phyloP scores from a whole-genome alignment of 768 basidiomycete species.

The Neoboletus magnificus region DNA sequence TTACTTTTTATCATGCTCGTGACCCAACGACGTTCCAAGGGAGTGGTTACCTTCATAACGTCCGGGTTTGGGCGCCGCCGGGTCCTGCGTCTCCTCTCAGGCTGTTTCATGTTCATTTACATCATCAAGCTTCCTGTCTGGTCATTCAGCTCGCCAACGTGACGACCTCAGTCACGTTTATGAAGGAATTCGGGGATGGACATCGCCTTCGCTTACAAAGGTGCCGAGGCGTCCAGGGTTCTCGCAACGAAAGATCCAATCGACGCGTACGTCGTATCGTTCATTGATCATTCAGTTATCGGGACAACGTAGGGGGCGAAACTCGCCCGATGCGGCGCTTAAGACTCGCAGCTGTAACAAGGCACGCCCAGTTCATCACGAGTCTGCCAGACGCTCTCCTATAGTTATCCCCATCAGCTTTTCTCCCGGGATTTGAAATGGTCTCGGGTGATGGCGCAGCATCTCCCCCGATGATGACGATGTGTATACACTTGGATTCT shows the following conservation, averaged over 20 bases:
- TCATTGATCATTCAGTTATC: background rate
- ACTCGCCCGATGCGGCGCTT: slow-evolving; percentile 1
- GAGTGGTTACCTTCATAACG: background rate
- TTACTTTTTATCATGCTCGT: no score
- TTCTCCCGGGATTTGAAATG: background rate
- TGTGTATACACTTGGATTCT: background rate
- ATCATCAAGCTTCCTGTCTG: no score
- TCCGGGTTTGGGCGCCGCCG: background rate
- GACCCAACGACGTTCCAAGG: no score
- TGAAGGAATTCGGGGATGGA: slow-evolving; percentile 1
- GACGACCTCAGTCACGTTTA: background rate
- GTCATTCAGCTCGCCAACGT: no score
- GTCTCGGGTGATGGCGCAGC: background rate
- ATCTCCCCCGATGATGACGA: background rate
- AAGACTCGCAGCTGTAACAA: background rate
- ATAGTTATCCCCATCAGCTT: background rate
- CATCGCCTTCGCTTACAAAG: slow-evolving; percentile 3
- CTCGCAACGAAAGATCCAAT: slow-evolving; percentile 5
- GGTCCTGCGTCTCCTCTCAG: slow-evolving; percentile 1
- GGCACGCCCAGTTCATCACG: slow-evolving; percentile 5
- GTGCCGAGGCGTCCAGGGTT: slow-evolving; percentile 1
- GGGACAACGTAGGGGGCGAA: slow-evolving; percentile 2
- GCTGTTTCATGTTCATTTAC: no score
- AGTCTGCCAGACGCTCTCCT: background rate
- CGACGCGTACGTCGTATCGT: background rate